phyloP scores from a whole-genome alignment of 108 stramenopile species.

The Seminavis robusta region DNA sequence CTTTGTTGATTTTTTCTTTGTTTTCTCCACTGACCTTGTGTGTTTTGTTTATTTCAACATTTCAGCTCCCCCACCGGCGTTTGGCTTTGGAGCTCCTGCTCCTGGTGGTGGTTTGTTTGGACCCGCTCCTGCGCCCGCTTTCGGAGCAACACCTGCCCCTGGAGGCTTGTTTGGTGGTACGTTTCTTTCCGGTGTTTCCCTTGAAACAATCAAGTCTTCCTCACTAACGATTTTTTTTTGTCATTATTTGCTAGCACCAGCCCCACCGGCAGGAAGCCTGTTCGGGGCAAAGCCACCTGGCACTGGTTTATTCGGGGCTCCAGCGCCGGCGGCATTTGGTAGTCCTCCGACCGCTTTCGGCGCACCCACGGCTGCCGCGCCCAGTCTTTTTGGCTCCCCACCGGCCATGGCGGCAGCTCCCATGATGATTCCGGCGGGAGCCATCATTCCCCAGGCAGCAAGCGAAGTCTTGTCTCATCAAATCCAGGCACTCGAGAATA shows the following conservation, averaged over 20 bases:
- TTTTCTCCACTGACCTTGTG: too few relatives aligned
- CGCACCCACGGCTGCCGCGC: too few relatives aligned
- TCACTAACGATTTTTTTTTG: too few relatives aligned
- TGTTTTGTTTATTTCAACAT: too few relatives aligned
- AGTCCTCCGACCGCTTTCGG: too few relatives aligned
- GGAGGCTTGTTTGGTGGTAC: slow-evolving; percentile 15
- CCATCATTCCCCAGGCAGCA: slow-evolving; percentile 56
- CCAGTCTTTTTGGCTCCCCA: slow-evolving; percentile 33
- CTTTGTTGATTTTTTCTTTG: too few relatives aligned
- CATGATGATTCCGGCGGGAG: slow-evolving; percentile 17
- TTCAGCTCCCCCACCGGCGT: too few relatives aligned
- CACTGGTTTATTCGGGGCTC: slow-evolving; percentile 19
- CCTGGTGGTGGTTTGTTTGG: slow-evolving; percentile 56
- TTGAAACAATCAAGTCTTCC: too few relatives aligned
- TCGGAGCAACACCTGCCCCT: slow-evolving; percentile 40
- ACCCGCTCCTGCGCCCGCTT: slow-evolving; percentile 38
- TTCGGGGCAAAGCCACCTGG: slow-evolving; percentile 50
- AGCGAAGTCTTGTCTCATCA: slow-evolving; percentile 70
- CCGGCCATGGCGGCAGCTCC: slow-evolving; percentile 12
- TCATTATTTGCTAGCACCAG: too few relatives aligned
- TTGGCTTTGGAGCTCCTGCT: slow-evolving; percentile 38
- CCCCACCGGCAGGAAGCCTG: slow-evolving; percentile 28
- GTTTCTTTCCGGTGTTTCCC: too few relatives aligned
- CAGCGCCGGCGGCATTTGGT: slow-evolving; percentile 28
- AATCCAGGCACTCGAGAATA: slow-evolving; percentile 70